phyloP scores from a whole-genome alignment of 2,329 filamentous ascomycete genomes.

The Curvularia sp. region DNA sequence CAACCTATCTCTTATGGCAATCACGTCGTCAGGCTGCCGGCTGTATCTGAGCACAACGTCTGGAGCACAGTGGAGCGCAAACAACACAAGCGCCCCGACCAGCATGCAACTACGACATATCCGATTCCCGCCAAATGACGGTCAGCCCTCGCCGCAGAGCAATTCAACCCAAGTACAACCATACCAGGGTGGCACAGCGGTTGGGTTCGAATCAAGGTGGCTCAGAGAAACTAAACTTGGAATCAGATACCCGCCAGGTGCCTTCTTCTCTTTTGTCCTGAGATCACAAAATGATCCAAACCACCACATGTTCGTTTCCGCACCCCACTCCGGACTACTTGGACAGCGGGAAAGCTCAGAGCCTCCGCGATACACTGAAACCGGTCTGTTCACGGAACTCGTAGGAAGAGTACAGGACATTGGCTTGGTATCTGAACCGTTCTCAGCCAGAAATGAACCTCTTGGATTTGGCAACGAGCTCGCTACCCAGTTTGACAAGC shows the following conservation, averaged over 20 bases:
- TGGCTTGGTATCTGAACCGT: conserved; percentile 75
- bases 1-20: conserved; percentile 86
- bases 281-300: conserved; percentile 65
- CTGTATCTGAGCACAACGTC: conserved; percentile 91
- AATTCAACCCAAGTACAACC: conserved; percentile 40
- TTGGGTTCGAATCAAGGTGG: conserved; percentile 39
- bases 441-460: conserved; percentile 65
- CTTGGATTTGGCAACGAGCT: conserved; percentile 93
- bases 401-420: conserved; percentile 78
- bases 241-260: conserved; percentile 78
- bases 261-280: conserved; percentile 84
- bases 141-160: conserved; percentile 27
- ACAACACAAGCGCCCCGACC: conserved; percentile 73
- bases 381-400: conserved; percentile 79
- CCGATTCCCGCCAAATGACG: conserved; percentile 78
- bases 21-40: conserved; percentile 87
- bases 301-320: conserved; percentile 80
- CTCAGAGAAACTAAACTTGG: conserved; percentile 55
- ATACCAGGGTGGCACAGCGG: conserved; percentile 35
- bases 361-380: conserved; percentile 73
- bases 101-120: conserved; percentile 99
- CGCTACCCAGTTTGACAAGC: conserved; percentile 90
- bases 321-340: conserved; percentile 88
- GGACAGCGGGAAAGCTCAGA: conserved; percentile 62
- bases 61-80: conserved; percentile 67